Evolutionary conservation across 495 filamentous ascomycete genomes (phyloP).

Genomic region (Chaetomium fimeti): DNA sequence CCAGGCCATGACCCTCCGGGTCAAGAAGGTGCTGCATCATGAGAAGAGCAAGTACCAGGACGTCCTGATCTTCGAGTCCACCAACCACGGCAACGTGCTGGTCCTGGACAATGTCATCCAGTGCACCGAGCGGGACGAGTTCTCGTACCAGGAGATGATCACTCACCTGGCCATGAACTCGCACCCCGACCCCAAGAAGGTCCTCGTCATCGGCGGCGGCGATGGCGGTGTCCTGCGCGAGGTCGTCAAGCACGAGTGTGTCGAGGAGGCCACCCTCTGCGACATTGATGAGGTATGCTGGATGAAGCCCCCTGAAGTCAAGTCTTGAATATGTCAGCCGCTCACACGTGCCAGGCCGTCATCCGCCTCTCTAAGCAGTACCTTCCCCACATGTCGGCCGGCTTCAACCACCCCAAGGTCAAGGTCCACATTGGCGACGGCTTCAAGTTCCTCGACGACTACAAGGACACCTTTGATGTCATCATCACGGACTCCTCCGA

Average conservation of each 20-base stretch:
- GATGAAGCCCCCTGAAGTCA: not conserved
- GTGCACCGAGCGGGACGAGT: constrained; percentile 97
- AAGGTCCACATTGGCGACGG: constrained; percentile 91
- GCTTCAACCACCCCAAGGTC: constrained; percentile 89
- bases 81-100: constrained; percentile 93
- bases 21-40: constrained; percentile 96
- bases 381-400: constrained; percentile 89
- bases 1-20: constrained; percentile 97
- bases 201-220: constrained; percentile 95
- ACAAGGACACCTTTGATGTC: constrained; percentile 94
- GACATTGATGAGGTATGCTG: constrained; percentile 89
- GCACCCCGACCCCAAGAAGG: constrained; percentile 95
- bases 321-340: not conserved
- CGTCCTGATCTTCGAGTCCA: constrained; percentile 95
- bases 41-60: constrained; percentile 99
- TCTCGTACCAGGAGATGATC: constrained; percentile 99
- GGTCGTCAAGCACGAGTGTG: constrained; percentile 93
- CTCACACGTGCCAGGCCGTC: constrained; percentile 63
- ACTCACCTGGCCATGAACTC: constrained; percentile 98
- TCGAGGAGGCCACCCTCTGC: constrained; percentile 91
- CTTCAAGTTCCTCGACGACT: constrained; percentile 92
- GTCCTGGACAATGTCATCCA: constrained; percentile 99
- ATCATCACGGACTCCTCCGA: constrained; percentile 99
- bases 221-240: constrained; percentile 96
- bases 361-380: constrained; percentile 98